Conservation (phyloP, 768 basidiomycete genomes). For the Podaxis carcinomalis region DNA sequence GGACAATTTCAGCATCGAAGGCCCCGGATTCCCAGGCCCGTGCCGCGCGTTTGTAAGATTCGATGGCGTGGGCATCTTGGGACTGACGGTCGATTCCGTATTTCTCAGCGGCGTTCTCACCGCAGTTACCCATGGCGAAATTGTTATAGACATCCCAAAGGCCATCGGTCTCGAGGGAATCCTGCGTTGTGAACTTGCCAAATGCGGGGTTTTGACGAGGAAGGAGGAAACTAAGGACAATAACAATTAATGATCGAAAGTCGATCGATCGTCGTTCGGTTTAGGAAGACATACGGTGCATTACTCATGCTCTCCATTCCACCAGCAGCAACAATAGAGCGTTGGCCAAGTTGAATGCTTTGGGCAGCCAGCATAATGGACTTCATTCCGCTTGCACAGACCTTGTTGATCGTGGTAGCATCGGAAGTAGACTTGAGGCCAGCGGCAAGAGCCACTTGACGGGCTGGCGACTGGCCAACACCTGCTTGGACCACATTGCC, state of each 20-base stretch:
- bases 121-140: constrained; percentile 98
- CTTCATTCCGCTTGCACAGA: constrained; percentile 97
- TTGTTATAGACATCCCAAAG: constrained; percentile 98
- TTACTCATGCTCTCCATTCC: constrained; percentile 99
- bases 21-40: constrained; percentile 85
- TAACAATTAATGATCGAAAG: not conserved
- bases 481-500: constrained; percentile 98
- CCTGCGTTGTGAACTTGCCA: constrained; percentile 84
- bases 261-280: constrained; percentile 7
- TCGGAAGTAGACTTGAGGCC: constrained; percentile 84
- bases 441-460: constrained; percentile 92
- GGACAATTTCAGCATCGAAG: constrained; percentile 85
- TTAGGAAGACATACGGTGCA: constrained; percentile 71
- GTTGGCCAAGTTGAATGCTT: constrained; percentile 82
- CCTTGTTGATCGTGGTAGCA: constrained; percentile 99
- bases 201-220: constrained; percentile 80
- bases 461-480: constrained; percentile 96
- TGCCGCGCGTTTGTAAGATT: constrained; percentile 92
- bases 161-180: constrained; percentile 89
- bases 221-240: constrained; percentile 62
- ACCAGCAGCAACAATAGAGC: constrained; percentile 84
- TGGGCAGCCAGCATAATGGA: constrained; percentile 92
- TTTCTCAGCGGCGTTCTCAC: constrained; percentile 80
- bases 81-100: constrained; percentile 80
- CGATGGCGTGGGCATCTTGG: constrained; percentile 88